These are phyloP conservation scores for Parietaria judaica DNA, from an alignment of 306 rosid species.

Conservation along the genomic window DNA sequence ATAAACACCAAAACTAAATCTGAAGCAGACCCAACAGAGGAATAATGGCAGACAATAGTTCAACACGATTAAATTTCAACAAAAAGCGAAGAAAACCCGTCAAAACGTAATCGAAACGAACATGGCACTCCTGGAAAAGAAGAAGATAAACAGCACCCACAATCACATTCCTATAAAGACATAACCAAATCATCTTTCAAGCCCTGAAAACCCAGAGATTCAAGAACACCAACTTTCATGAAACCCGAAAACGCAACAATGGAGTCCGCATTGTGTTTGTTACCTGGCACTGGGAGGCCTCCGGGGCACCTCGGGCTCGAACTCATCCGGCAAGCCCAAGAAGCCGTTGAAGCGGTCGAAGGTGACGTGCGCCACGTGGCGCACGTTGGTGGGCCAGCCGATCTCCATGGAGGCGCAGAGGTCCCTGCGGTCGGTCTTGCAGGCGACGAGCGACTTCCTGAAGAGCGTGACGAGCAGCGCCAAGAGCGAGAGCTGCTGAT, in stretches of 20 bases:
- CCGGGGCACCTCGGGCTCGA: slow-evolving; percentile 74
- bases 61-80: too few relatives aligned
- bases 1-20: too few relatives aligned
- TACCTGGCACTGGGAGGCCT: slow-evolving; percentile 99
- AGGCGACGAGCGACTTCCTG: slow-evolving; percentile 47
- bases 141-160: not conserved
- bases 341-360: slow-evolving; percentile 89
- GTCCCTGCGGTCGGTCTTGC: slow-evolving; percentile 41
- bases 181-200: not conserved
- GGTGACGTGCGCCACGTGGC: slow-evolving; percentile 92
- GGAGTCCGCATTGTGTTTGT: not conserved
- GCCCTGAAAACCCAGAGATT: not conserved
- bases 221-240: not conserved
- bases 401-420: slow-evolving; percentile 54
- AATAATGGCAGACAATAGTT: too few relatives aligned
- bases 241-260: not conserved
- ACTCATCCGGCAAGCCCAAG: slow-evolving; percentile 90
- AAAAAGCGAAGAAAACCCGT: too few relatives aligned
- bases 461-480: slow-evolving; percentile 48
- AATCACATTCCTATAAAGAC: not conserved
- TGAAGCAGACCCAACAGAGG: too few relatives aligned
- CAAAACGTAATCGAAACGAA: not conserved
- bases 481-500: slow-evolving; percentile 51
- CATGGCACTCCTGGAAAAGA: not conserved
- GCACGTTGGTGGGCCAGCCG: slow-evolving; percentile 74